Conservation (phyloP, 805 yeast species). For the Dipodascus geniculatus region DNA sequence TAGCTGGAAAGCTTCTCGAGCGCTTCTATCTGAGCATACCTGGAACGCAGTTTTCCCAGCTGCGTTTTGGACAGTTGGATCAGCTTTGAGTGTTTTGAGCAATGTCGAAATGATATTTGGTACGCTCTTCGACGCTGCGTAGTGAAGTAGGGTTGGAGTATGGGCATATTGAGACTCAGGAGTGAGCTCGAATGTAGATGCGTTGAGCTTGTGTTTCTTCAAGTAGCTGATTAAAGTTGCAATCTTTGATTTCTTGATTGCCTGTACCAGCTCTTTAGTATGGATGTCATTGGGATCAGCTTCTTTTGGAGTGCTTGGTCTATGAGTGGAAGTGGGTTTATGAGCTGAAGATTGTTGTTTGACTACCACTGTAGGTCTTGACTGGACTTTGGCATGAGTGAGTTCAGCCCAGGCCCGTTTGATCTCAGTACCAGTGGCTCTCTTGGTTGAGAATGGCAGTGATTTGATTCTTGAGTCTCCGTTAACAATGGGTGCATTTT, state of each 20-base stretch:
- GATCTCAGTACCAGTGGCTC: slow-evolving; percentile 76
- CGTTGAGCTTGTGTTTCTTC: slow-evolving; percentile 41
- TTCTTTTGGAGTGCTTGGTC: slow-evolving; percentile 20
- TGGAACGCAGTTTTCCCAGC: slow-evolving; percentile 62
- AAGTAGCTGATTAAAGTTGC: slow-evolving; percentile 59
- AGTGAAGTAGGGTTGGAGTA: slow-evolving; percentile 70
- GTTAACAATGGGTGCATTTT: slow-evolving; percentile 40
- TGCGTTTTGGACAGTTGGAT: slow-evolving; percentile 47
- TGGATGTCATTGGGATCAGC: slow-evolving; percentile 33
- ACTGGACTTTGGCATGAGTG: slow-evolving; percentile 42
- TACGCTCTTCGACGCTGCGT: slow-evolving; percentile 56
- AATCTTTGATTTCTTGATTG: slow-evolving; percentile 63
- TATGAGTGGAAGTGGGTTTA: slow-evolving; percentile 24
- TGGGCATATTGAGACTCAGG: slow-evolving; percentile 42
- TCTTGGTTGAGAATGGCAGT: slow-evolving; percentile 81
- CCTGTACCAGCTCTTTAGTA: slow-evolving; percentile 44
- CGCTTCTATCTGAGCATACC: slow-evolving; percentile 33
- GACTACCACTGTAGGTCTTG: slow-evolving; percentile 19
- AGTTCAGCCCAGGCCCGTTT: slow-evolving; percentile 77
- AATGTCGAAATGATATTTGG: slow-evolving; percentile 53
- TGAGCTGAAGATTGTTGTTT: slow-evolving; percentile 17
- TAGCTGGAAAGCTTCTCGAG: slow-evolving; percentile 47
- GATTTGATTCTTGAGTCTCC: slow-evolving; percentile 52
- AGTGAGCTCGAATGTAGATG: slow-evolving; percentile 36
- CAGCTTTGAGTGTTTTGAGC: slow-evolving; percentile 52